Base-by-base conservation (phyloP, 441 rosid species). In the Mallotus repandus region DNA sequence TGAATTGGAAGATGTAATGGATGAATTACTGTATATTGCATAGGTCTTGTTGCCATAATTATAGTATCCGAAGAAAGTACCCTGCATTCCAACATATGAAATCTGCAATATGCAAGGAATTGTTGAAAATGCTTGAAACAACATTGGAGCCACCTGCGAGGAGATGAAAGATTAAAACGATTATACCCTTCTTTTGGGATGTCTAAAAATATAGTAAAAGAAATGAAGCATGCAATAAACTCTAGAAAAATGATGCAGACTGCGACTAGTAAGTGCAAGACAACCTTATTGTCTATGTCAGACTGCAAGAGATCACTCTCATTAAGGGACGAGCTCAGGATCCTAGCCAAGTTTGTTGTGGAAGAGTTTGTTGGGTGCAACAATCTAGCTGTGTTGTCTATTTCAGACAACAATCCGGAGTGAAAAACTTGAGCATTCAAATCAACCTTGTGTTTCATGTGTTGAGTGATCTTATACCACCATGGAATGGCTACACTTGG, bases 31-130 rank as follows among this genome's bases (percentile, higher is more conserved):
- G 76, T 81, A 90, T 29, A 80, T 7, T 52, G 86, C 84, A 25
- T 81, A 70, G 49, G 68, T 84, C 74, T 67, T 77, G 65, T 87
- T 77, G 38, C 69, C 57, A 4, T 84, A 81, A 3, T 52, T 21
- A 9, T 78, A 76, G 74, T 84, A 89, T n/a, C 92, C 85, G 60
- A 87, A 82, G 43, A 84, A 81, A 52, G 82, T 73, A 56, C 97
- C 97, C 2, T 83, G 82, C 15, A 80, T 63, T 45, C 86, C 89
- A 73, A 87, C 63, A 59, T 85, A 92, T 16, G 90, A 84, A 77
- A 88, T 81, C 60, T 90, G 91, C 19, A 91, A 80, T n/a, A 83
- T 21, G 52, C 81, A 54, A 76, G 95, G 93, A 77, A 87, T 76
- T 50, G 66, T 64, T 52, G 76, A 67, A 63, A 88, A 76, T 29